Percentiles rank a stretch among this genome's conserved stretches.
phyloP scores from a whole-genome alignment of 1,139 yeast genomes.

The Nakaseomyces sp. region DNA sequence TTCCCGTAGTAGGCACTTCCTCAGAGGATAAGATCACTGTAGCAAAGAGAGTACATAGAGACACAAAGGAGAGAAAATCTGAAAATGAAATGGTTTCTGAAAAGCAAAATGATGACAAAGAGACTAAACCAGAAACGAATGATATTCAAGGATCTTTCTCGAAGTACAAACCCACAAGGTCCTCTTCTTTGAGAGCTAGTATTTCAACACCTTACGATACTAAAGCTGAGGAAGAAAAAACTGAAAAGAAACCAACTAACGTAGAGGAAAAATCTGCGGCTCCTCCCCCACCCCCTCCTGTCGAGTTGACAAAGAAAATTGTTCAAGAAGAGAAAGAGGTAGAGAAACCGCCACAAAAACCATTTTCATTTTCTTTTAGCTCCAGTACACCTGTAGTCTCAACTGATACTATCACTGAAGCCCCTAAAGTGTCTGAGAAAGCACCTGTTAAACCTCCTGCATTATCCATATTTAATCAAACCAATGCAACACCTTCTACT shows the following conservation, averaged over 20 bases:
- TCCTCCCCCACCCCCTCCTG: too few relatives aligned
- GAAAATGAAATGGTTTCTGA: neutral
- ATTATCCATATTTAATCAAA: neutral
- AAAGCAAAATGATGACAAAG: conserved; percentile 3
- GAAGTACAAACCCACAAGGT: conserved; percentile 7
- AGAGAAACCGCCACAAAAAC: neutral
- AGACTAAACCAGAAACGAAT: conserved; percentile 5
- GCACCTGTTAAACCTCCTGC: neutral
- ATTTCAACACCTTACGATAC: neutral
- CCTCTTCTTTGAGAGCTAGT: conserved; percentile 1
- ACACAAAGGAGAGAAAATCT: conserved; percentile 3
- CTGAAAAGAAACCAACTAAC: neutral
- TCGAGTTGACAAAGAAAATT: neutral
- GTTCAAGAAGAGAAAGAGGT: neutral
- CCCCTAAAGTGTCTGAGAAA: neutral
- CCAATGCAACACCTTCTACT: neutral
- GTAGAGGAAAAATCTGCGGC: too few relatives aligned
- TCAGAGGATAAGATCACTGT: conserved; percentile 12
- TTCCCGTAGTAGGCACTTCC: conserved; percentile 4
- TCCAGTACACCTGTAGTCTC: neutral
- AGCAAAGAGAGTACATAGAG: conserved; percentile 10
- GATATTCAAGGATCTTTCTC: conserved; percentile 7
- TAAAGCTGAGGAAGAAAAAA: neutral
- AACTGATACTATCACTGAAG: neutral
- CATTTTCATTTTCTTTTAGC: neutral